Percentiles rank a stretch among this genome's conserved stretches.
phyloP scores from a whole-genome alignment of 2,329 filamentous ascomycete species.

The Pseudocercospora pini-densiflorae region DNA sequence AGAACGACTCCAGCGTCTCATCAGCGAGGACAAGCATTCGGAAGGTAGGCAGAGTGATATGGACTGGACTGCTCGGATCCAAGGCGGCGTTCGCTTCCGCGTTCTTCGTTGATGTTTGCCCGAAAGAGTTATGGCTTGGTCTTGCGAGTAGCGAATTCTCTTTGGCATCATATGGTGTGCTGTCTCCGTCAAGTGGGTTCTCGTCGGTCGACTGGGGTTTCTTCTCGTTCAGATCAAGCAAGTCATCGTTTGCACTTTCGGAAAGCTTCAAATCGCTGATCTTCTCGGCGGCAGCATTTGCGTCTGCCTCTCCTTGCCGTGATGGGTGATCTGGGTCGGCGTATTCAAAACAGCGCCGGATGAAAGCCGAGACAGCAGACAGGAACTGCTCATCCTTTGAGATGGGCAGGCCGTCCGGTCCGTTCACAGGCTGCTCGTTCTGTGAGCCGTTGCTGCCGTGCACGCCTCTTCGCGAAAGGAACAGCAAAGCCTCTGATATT shows the following conservation, averaged over 20 bases:
- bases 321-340: conserved; percentile 77
- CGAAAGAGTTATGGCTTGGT: conserved; percentile 39
- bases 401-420: conserved; percentile 35
- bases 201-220: conserved; percentile 30
- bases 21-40: conserved; percentile 98
- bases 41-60: conserved; percentile 97
- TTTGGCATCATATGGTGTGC: conserved; percentile 14
- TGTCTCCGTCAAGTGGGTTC: conserved; percentile 9
- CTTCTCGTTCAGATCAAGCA: conserved; percentile 61
- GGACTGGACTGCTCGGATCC: conserved; percentile 88
- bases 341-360: conserved; percentile 95
- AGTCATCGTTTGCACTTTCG: conserved; percentile 63
- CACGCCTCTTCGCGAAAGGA: conserved; percentile 86
- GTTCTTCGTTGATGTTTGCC: conserved; percentile 59
- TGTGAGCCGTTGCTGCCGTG: conserved; percentile 51
- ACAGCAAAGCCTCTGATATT: conserved; percentile 92
- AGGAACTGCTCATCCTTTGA: conserved; percentile 86
- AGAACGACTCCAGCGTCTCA: conserved; percentile 94
- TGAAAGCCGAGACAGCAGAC: conserved; percentile 93
- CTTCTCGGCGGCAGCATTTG: conserved; percentile 43
- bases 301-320: conserved; percentile 38
- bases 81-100: conserved; percentile 86
- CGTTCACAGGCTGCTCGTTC: conserved; percentile 28
- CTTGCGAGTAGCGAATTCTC: conserved; percentile 34
- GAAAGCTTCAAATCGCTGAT: conserved; percentile 74